A percentile compares a stretch with the other conserved stretches of the same genome.
Conservation (phyloP, 768 basidiomycete genomes). For the Myochromella boudieri region DNA sequence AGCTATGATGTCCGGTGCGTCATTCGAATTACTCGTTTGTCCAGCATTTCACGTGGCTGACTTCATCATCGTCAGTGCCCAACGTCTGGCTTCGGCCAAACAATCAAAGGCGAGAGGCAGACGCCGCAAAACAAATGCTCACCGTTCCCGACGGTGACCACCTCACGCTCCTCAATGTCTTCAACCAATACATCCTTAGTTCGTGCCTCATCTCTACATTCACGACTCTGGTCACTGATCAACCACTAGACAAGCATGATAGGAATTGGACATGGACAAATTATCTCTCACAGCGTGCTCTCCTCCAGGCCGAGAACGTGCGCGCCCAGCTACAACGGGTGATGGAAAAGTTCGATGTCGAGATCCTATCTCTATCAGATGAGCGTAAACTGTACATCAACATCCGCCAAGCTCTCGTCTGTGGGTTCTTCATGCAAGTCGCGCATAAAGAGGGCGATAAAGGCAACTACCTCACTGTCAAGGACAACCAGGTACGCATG, state of each 20-base stretch:
- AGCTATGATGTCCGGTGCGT: constrained; percentile 90
- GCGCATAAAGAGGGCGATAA: constrained; percentile 95
- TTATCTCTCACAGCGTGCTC: constrained; percentile 80
- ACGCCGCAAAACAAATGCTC: constrained; percentile 85
- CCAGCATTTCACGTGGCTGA: background rate
- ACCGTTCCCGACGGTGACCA: constrained; percentile 97
- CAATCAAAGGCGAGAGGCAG: constrained; percentile 86
- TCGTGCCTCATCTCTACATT: constrained; percentile 22
- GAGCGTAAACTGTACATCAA: constrained; percentile 70
- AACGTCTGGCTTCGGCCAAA: constrained; percentile 94
- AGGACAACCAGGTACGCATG: constrained; percentile 81
- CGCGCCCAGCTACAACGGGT: constrained; percentile 83
- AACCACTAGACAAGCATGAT: constrained; percentile 63
- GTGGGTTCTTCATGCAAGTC: constrained; percentile 98
- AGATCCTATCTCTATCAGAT: constrained; percentile 66
- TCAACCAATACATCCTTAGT: constrained; percentile 89
- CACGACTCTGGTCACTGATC: background rate
- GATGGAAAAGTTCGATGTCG: constrained; percentile 90
- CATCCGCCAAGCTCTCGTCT: constrained; percentile 81
- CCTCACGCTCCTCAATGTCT: constrained; percentile 91
- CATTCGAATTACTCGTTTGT: background rate
- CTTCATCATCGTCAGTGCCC: constrained; percentile 56
- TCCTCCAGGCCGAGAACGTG: constrained; percentile 92
- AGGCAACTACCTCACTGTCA: constrained; percentile 84
- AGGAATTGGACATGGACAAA: constrained; percentile 91